phyloP scores from a whole-genome alignment of 495 filamentous ascomycete genomes.

The Evernia prunastri region DNA sequence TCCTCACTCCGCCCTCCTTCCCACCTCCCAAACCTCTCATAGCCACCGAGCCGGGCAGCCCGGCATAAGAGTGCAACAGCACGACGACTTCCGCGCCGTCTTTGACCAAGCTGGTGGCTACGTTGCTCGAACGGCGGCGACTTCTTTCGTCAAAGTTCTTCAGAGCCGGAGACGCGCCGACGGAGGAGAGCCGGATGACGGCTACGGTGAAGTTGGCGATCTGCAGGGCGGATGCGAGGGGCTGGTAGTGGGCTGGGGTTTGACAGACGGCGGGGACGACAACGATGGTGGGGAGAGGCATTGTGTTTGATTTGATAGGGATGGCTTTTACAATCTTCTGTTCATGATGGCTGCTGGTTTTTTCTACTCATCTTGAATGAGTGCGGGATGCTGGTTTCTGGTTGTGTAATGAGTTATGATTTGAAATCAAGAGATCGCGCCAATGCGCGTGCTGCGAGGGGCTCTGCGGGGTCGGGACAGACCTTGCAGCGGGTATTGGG shows the following conservation, averaged over 20 bases:
- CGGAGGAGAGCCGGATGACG: not conserved
- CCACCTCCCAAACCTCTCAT: not conserved
- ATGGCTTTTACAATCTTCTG: no score
- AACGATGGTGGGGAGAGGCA: not conserved
- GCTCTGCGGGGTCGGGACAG: no score
- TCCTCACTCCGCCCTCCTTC: not conserved
- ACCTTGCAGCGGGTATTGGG: no score
- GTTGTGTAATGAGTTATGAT: no score
- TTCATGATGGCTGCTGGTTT: no score
- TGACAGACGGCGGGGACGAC: slow-evolving; percentile 8
- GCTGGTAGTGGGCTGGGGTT: not conserved
- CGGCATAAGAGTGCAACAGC: slow-evolving; percentile 8
- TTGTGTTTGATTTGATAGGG: no score
- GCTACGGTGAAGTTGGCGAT: not conserved
- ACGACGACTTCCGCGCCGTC: not conserved
- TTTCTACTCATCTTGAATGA: no score
- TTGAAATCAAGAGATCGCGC: no score
- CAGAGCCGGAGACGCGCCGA: not conserved
- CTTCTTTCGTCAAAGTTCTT: not conserved
- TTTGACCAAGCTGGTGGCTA: not conserved
- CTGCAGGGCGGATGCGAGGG: slow-evolving; percentile 1
- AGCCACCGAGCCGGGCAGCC: not conserved
- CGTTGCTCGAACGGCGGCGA: not conserved
- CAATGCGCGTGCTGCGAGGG: no score
- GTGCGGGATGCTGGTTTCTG: no score